These are phyloP conservation scores for Tephrocybe rancida DNA, from an alignment of 768 basidiomycete genomes.

Conservation along the genomic window DNA sequence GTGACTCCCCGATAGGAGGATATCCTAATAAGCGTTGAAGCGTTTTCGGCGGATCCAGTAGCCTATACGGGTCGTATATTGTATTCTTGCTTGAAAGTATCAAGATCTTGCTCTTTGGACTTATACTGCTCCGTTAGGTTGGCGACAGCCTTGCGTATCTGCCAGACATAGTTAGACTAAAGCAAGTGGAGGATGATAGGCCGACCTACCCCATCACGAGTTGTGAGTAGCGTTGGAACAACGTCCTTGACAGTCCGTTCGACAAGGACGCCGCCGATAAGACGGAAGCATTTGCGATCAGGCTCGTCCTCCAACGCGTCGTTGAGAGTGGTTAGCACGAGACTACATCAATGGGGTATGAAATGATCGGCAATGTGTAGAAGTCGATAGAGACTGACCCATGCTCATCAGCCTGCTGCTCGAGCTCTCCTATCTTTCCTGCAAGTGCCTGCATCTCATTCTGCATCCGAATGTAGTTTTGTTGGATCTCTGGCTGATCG, in stretches of 20 bases:
- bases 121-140: constrained; percentile 88
- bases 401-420: constrained; percentile 96
- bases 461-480: constrained; percentile 79
- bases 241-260: constrained; percentile 96
- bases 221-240: constrained; percentile 87
- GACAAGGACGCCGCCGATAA: constrained; percentile 94
- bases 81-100: constrained; percentile 77
- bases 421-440: constrained; percentile 94
- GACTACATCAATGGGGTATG: constrained; percentile 42
- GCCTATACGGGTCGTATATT: constrained; percentile 62
- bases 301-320: constrained; percentile 85
- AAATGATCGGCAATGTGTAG: constrained; percentile 2
- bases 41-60: background rate
- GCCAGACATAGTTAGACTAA: constrained; percentile 20
- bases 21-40: background rate
- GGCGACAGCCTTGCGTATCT: constrained; percentile 85
- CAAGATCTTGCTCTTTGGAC: constrained; percentile 82
- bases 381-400: constrained; percentile 50
- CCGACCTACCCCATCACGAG: constrained; percentile 76
- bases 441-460: constrained; percentile 91
- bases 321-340: constrained; percentile 86
- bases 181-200: background rate
- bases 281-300: constrained; percentile 91
- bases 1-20: constrained; percentile 2
- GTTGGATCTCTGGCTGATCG: constrained; percentile 78